A percentile compares a stretch with the other conserved stretches of the same genome.
Evolutionary conservation across 768 basidiomycete genomes (phyloP).

Genomic region (Serendipita sp.): DNA sequence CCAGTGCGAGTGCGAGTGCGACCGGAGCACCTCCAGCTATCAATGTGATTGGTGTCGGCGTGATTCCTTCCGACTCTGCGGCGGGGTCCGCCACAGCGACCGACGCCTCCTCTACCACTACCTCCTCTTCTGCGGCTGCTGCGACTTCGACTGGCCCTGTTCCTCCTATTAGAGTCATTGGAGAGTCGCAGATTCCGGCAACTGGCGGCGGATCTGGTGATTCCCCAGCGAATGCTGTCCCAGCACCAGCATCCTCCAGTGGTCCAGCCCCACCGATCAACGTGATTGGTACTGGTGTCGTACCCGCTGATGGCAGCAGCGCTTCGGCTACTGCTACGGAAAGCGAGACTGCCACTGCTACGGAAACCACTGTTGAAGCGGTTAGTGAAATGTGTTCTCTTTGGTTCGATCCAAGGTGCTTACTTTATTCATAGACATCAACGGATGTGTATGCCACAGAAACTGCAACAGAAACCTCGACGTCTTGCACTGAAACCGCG

Average conservation of each 20-base stretch:
- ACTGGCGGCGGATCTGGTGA: background rate
- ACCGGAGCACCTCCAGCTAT: background rate
- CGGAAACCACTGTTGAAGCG: background rate
- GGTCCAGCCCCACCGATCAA: background rate
- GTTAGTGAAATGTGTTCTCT: background rate
- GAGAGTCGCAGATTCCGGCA: background rate
- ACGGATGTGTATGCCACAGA: background rate
- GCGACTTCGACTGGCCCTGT: background rate
- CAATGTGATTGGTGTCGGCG: background rate
- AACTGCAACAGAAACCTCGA: background rate
- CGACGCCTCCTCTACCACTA: background rate
- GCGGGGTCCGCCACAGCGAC: background rate
- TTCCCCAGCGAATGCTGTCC: background rate
- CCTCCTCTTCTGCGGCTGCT: background rate
- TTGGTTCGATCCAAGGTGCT: too few relatives aligned
- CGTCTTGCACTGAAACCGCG: background rate
- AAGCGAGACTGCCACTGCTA: background rate
- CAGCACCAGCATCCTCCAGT: background rate
- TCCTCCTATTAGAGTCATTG: background rate
- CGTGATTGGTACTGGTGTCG: background rate
- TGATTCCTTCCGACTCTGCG: background rate
- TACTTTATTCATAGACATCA: background rate
- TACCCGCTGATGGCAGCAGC: background rate
- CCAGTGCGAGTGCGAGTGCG: background rate
- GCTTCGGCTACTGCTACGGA: background rate